Conservation (phyloP, 1,284 basidiomycete genomes). For the Coniferiporia sulphurascens region DNA sequence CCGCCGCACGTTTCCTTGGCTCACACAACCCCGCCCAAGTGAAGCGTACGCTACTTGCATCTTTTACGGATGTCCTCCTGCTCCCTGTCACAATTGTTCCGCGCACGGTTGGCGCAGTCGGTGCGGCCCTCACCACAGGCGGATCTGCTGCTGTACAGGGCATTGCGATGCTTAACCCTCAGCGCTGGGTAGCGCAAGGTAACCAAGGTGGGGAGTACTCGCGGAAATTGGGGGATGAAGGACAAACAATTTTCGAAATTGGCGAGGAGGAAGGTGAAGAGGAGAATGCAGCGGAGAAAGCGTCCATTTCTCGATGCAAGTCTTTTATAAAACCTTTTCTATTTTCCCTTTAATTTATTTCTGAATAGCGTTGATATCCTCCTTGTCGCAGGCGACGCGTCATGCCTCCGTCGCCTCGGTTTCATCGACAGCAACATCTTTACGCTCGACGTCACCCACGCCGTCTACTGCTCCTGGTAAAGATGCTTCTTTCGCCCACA, state of each 20-base stretch:
- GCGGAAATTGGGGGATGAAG: constrained; percentile 36
- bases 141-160: constrained; percentile 80
- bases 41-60: constrained; percentile 88
- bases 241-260: constrained; percentile 55
- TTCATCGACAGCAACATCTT: constrained; percentile 8
- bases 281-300: constrained; percentile 13
- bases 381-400: constrained; percentile 15
- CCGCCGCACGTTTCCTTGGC: constrained; percentile 65
- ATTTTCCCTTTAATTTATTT: background rate
- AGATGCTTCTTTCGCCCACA: constrained; percentile 41
- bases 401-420: constrained; percentile 6
- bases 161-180: constrained; percentile 82
- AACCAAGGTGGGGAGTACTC: constrained; percentile 32
- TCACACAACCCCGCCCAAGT: constrained; percentile 88
- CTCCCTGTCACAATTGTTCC: constrained; percentile 96
- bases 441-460: constrained; percentile 12
- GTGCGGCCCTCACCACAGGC: constrained; percentile 65
- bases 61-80: constrained; percentile 86
- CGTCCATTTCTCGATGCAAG: constrained; percentile 6
- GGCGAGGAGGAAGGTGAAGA: constrained; percentile 48
- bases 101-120: constrained; percentile 75
- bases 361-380: constrained; percentile 16
- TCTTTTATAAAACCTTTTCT: background rate
- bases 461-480: background rate
- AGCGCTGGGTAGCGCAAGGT: constrained; percentile 56